These are phyloP conservation scores for Grosmannia penicillata DNA, from an alignment of 2,329 filamentous ascomycete genomes.

Conservation along the genomic window DNA sequence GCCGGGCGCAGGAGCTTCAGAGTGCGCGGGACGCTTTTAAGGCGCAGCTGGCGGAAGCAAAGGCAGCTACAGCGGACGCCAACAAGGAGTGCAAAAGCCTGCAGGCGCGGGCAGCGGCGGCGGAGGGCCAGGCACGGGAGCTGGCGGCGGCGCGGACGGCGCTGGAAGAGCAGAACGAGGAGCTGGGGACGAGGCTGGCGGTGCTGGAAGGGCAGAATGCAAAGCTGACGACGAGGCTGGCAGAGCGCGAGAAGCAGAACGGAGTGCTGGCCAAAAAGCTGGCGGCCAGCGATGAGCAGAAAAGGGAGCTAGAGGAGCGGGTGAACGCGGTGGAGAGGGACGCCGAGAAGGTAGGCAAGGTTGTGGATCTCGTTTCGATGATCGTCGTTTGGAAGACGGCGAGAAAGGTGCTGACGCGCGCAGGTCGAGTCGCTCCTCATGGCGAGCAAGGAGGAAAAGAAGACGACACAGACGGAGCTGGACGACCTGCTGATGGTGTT, in stretches of 20 bases:
- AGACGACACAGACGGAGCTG: slow-evolving; percentile 54
- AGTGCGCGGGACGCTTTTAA: slow-evolving; percentile 35
- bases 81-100: slow-evolving; percentile 15
- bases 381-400: neutral
- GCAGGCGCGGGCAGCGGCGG: too few species aligned
- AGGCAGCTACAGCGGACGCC: slow-evolving; percentile 7
- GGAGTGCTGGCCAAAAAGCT: slow-evolving; percentile 17
- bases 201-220: slow-evolving; percentile 12
- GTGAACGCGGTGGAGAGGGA: slow-evolving; percentile 16
- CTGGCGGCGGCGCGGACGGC: slow-evolving; percentile 14
- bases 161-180: slow-evolving; percentile 6
- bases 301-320: slow-evolving; percentile 16
- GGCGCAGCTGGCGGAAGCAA: slow-evolving; percentile 19
- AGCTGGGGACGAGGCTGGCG: slow-evolving; percentile 15
- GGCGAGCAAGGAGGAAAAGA: slow-evolving; percentile 46
- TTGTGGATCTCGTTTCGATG: neutral
- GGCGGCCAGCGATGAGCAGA: slow-evolving; percentile 5
- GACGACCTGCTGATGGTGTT: slow-evolving; percentile 75
- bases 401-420: neutral
- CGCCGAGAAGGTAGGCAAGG: slow-evolving; percentile 13
- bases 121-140: too few species aligned
- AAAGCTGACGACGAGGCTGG: slow-evolving; percentile 16
- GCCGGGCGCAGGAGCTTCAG: slow-evolving; percentile 44
- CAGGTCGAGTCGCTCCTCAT: slow-evolving; percentile 20
- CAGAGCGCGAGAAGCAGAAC: slow-evolving; percentile 6